These are phyloP conservation scores for Erucastrum elatum DNA, from an alignment of 345 rosid genomes.

Conservation along the genomic window DNA sequence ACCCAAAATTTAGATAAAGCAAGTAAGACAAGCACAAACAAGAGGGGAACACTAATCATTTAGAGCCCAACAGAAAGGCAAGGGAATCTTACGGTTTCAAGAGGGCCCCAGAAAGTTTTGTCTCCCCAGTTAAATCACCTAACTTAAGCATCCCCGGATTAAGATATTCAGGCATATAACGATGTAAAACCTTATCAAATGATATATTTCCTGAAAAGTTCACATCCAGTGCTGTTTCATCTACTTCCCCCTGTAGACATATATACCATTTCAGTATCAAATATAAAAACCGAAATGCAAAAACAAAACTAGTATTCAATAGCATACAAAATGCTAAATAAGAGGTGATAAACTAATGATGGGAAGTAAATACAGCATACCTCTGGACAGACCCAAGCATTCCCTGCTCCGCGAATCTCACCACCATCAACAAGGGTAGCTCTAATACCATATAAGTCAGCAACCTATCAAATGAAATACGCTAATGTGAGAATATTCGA, in stretches of 20 bases:
- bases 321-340: neutral
- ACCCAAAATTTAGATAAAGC: conserved; percentile 32
- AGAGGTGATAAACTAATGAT: too few relatives aligned
- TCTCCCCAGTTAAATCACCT: conserved; percentile 93
- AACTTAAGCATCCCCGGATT: conserved; percentile 64
- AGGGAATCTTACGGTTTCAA: conserved; percentile 73
- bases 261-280: conserved; percentile 30
- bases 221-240: conserved; percentile 84
- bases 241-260: conserved; percentile 79
- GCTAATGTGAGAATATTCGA: conserved; percentile 12
- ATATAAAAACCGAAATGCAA: conserved; percentile 7
- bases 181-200: conserved; percentile 72
- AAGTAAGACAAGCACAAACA: conserved; percentile 23
- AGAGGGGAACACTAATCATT: conserved; percentile 19
- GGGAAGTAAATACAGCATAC: conserved; percentile 39
- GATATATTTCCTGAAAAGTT: conserved; percentile 87
- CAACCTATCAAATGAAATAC: conserved; percentile 57
- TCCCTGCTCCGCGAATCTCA: conserved; percentile 98
- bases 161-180: conserved; percentile 72
- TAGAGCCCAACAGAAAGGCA: conserved; percentile 25
- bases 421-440: conserved; percentile 99
- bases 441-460: conserved; percentile 95
- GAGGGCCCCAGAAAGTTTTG: conserved; percentile 92
- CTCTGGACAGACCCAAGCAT: conserved; percentile 99
- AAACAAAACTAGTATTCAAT: neutral